Percentiles rank a stretch among this genome's conserved stretches.
Conservation (phyloP, 2,329 filamentous ascomycete genomes). For the Beauveria sp. region DNA sequence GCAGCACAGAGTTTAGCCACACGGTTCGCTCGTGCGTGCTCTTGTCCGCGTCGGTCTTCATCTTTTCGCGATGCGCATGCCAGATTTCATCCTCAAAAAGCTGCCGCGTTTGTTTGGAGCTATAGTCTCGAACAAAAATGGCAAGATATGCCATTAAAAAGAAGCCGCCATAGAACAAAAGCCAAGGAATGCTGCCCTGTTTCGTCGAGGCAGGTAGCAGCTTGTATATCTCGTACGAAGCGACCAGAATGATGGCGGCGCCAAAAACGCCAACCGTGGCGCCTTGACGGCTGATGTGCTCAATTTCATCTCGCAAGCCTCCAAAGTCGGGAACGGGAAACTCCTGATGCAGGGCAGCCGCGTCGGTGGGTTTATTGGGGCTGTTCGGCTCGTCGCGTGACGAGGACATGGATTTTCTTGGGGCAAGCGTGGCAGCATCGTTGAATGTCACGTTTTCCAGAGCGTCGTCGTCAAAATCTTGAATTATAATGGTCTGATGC, state of each 20-base stretch:
- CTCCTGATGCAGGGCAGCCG: constrained; percentile 33
- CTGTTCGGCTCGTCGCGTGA: background rate
- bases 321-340: constrained; percentile 44
- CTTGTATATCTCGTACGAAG: constrained; percentile 18
- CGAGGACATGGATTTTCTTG: background rate
- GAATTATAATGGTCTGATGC: constrained; percentile 59
- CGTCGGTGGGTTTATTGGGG: constrained; percentile 23
- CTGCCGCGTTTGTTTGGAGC: constrained; percentile 50
- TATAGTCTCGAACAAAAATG: constrained; percentile 48
- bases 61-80: constrained; percentile 52
- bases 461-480: constrained; percentile 60
- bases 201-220: constrained; percentile 12
- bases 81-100: constrained; percentile 64
- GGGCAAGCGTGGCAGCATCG: constrained; percentile 12
- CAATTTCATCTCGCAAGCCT: constrained; percentile 27
- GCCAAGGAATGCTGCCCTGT: constrained; percentile 3
- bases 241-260: constrained; percentile 24
- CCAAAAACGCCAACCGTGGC: constrained; percentile 31
- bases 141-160: constrained; percentile 18
- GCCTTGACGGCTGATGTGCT: constrained; percentile 24
- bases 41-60: constrained; percentile 32
- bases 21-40: constrained; percentile 55
- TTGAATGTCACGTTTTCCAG: constrained; percentile 32
- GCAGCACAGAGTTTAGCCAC: constrained; percentile 64
- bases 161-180: constrained; percentile 4